Conservation (phyloP, 148 eudicot genomes). For the Chenopodium quinoa region DNA sequence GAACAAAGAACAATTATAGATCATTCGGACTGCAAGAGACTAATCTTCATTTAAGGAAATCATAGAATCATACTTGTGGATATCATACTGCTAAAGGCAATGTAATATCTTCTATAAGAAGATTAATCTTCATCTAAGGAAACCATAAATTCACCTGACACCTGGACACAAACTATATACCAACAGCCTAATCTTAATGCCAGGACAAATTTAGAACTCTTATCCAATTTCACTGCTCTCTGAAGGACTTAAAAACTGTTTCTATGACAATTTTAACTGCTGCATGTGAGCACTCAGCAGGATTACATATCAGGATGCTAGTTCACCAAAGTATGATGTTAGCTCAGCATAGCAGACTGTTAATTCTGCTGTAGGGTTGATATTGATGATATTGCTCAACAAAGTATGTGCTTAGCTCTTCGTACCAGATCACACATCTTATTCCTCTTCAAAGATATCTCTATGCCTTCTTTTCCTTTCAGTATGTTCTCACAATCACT, state of each 20-base stretch:
- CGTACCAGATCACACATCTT: neutral
- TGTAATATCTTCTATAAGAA: neutral
- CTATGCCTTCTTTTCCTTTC: neutral
- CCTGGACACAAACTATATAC: neutral
- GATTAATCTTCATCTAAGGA: neutral
- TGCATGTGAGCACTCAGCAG: too few species aligned
- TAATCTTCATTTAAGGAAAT: too few species aligned
- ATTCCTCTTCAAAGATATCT: neutral
- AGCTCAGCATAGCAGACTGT: neutral
- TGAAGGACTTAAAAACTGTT: neutral
- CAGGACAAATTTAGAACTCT: neutral
- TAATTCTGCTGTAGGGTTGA: neutral
- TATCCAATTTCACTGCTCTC: neutral
- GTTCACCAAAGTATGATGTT: neutral
- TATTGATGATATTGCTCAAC: neutral
- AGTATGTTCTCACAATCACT: too few species aligned
- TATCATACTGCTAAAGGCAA: neutral
- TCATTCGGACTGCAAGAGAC: neutral
- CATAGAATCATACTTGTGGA: neutral
- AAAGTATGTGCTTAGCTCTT: neutral
- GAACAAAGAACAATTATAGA: neutral
- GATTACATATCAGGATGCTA: neutral
- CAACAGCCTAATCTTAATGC: neutral
- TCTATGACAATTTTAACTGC: neutral
- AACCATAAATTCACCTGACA: neutral